phyloP scores from a whole-genome alignment of 257 asterid species.

The Solanum chaucha region DNA sequence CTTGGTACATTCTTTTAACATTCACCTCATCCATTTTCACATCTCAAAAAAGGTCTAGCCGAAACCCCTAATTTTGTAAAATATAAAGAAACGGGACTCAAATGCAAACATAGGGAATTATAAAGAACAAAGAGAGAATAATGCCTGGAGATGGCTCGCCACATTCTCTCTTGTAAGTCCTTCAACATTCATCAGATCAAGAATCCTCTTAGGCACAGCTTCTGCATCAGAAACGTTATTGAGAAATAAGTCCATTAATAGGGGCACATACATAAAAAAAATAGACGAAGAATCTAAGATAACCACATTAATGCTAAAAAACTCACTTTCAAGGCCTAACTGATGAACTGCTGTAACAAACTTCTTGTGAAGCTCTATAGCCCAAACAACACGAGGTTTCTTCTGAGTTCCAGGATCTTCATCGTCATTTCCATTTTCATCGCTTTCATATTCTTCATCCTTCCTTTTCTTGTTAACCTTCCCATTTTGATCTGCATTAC shows the following conservation, averaged over 20 bases:
- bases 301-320: background rate
- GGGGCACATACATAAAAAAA: background rate
- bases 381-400: conserved; percentile 88
- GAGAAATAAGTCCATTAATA: background rate
- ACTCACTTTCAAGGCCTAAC: conserved; percentile 81
- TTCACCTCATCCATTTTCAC: background rate
- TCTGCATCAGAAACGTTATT: conserved; percentile 28
- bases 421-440: conserved; percentile 43
- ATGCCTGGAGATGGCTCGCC: conserved; percentile 95
- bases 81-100: background rate
- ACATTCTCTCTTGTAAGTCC: conserved; percentile 85
- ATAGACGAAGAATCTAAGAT: background rate
- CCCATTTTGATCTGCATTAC: conserved; percentile 33
- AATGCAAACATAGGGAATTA: background rate
- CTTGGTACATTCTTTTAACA: background rate
- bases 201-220: conserved; percentile 88
- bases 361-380: conserved; percentile 84
- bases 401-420: conserved; percentile 72
- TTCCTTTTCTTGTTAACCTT: conserved; percentile 62
- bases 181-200: conserved; percentile 81
- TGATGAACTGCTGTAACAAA: conserved; percentile 76
- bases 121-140: conserved; percentile 4
- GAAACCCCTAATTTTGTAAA: background rate
- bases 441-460: conserved; percentile 66
- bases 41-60: background rate